Evolutionary conservation across 208 protist species (phyloP).

Genomic region (Leishmania arabica): DNA sequence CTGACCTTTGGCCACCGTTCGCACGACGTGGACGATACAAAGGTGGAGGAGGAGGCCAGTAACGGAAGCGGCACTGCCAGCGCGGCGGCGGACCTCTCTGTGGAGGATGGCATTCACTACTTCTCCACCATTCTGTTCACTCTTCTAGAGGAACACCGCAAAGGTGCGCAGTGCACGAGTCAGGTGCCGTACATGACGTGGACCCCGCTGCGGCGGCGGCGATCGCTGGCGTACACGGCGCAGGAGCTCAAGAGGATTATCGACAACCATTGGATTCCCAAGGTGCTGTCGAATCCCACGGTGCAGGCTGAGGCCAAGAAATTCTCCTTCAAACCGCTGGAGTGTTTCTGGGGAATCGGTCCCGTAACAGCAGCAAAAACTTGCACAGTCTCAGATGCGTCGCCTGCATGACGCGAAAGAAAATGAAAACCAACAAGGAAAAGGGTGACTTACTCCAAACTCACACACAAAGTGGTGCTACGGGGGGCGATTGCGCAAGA

Average conservation of each 20-base stretch:
- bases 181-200: constrained; percentile 90
- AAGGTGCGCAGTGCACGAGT: constrained; percentile 20
- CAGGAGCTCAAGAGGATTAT: constrained; percentile 73
- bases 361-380: neutral
- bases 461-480: no score
- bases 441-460: no score
- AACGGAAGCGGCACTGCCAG: neutral
- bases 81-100: constrained; percentile 8
- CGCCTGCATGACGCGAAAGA: neutral
- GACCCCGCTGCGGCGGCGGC: constrained; percentile 69
- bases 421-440: neutral
- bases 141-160: constrained; percentile 78
- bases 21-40: constrained; percentile 8
- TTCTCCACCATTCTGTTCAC: constrained; percentile 84
- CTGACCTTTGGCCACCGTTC: constrained; percentile 48
- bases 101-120: constrained; percentile 79
- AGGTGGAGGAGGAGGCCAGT: constrained; percentile 2
- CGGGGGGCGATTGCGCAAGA: neutral
- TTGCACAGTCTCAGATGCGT: neutral
- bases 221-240: constrained; percentile 46
- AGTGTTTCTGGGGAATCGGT: constrained; percentile 70
- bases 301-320: constrained; percentile 46
- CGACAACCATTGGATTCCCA: constrained; percentile 76
- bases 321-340: constrained; percentile 56
- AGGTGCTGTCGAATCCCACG: constrained; percentile 46